Conservation (phyloP, 1,284 basidiomycete genomes). For the Agaricales sp. region DNA sequence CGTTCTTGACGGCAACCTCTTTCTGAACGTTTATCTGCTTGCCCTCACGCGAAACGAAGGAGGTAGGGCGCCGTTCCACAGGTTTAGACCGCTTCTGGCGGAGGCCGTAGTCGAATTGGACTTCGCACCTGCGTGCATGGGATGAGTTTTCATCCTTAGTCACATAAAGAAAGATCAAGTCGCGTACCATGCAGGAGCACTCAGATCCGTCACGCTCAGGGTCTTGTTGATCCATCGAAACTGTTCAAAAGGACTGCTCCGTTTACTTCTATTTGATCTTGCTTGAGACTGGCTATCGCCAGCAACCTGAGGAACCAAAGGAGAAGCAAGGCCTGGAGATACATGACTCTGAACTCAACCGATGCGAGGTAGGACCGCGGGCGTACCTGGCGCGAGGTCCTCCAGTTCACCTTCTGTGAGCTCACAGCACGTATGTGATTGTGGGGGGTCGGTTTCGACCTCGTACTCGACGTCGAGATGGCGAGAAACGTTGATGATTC, state of each 20-base stretch:
- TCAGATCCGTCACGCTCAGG: slow-evolving; percentile 43
- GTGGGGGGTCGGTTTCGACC: too few relatives aligned
- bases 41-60: slow-evolving; percentile 53
- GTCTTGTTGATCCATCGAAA: slow-evolving; percentile 28
- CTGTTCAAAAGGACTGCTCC: slow-evolving; percentile 21
- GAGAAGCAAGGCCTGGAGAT: too few relatives aligned
- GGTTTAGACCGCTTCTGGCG: slow-evolving; percentile 46
- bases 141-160: slow-evolving; percentile 1
- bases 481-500: too few relatives aligned
- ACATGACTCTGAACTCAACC: too few relatives aligned
- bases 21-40: slow-evolving; percentile 57
- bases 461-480: too few relatives aligned
- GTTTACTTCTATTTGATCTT: neutral
- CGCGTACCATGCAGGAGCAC: slow-evolving; percentile 41
- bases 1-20: slow-evolving; percentile 47
- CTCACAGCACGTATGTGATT: too few relatives aligned
- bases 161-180: neutral
- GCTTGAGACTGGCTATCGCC: neutral
- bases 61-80: slow-evolving; percentile 41
- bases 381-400: too few relatives aligned
- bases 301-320: too few relatives aligned
- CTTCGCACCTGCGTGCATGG: slow-evolving; percentile 49
- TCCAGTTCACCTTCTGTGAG: too few relatives aligned
- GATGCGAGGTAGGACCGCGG: too few relatives aligned
- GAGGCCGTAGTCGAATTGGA: slow-evolving; percentile 70